phyloP scores from a whole-genome alignment of 805 yeast genomes.

The Candida silvicultrix region DNA sequence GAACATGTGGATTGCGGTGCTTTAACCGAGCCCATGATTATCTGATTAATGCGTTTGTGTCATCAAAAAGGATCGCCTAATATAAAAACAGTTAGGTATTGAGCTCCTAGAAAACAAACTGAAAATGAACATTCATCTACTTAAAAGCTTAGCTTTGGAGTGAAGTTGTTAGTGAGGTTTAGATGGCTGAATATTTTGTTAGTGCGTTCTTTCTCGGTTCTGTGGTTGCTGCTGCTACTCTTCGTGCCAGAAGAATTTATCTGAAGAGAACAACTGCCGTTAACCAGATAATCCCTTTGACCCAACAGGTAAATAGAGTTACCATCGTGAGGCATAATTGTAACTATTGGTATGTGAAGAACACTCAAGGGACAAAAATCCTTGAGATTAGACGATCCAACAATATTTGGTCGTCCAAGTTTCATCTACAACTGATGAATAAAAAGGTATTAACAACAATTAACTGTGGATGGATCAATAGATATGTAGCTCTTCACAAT shows the following conservation, averaged over 20 bases:
- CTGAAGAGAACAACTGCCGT: neutral
- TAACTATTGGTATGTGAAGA: neutral
- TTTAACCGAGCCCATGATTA: no score
- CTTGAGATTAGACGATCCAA: neutral
- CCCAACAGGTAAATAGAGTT: neutral
- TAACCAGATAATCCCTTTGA: neutral
- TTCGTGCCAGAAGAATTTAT: neutral
- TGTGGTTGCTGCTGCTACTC: neutral
- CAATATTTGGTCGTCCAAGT: slow-evolving; percentile 3
- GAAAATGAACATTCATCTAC: no score
- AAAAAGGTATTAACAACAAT: slow-evolving; percentile 12
- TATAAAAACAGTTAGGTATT: no score
- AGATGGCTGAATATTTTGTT: neutral
- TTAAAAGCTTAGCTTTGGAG: neutral
- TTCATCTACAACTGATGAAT: slow-evolving; percentile 11
- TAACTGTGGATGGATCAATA: slow-evolving; percentile 9
- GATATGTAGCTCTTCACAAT: slow-evolving; percentile 13
- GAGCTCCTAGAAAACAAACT: no score
- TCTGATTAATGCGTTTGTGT: neutral
- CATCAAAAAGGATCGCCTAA: no score
- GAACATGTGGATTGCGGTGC: no score
- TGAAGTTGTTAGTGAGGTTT: neutral
- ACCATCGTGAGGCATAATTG: neutral
- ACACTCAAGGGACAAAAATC: neutral
- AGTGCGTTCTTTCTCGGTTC: neutral